Conservation (phyloP, 2,329 filamentous ascomycete species). For the Samsoniella hepiali region DNA sequence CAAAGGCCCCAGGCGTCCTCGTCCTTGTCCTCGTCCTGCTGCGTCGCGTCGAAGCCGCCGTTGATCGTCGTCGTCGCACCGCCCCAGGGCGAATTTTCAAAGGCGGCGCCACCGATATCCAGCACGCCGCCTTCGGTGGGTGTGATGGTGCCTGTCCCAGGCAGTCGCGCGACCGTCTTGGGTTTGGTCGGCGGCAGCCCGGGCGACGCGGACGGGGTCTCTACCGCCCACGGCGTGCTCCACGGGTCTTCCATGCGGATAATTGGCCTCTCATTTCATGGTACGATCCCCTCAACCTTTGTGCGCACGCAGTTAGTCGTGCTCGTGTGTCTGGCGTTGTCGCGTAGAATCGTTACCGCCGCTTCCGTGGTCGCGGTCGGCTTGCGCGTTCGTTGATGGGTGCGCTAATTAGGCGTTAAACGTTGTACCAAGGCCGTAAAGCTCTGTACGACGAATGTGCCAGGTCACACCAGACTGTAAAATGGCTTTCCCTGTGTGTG, state of each 20-base stretch:
- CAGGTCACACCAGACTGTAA: no score
- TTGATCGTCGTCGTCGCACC: not conserved
- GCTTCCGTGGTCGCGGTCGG: no score
- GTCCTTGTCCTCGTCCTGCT: slow-evolving; percentile 20
- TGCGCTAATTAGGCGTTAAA: no score
- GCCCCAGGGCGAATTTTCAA: slow-evolving; percentile 1
- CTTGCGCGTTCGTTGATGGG: no score
- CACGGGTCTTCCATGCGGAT: slow-evolving; percentile 59
- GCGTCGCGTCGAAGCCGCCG: not conserved
- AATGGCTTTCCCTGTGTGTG: not conserved
- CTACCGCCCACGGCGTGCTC: slow-evolving; percentile 57
- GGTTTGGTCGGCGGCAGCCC: slow-evolving; percentile 22
- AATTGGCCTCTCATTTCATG: slow-evolving; percentile 3
- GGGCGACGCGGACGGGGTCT: slow-evolving; percentile 27
- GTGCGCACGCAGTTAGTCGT: not conserved
- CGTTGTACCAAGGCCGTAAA: not conserved
- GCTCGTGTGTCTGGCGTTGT: not conserved
- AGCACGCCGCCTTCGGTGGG: not conserved
- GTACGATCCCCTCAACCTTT: not conserved
- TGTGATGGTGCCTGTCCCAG: not conserved
- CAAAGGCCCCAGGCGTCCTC: slow-evolving; percentile 37
- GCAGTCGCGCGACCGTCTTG: not conserved
- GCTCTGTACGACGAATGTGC: no score
- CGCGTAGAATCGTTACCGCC: not conserved
- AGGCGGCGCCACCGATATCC: not conserved